phyloP scores from a whole-genome alignment of 2,329 filamentous ascomycete species.

The Botrytis paeoniae region DNA sequence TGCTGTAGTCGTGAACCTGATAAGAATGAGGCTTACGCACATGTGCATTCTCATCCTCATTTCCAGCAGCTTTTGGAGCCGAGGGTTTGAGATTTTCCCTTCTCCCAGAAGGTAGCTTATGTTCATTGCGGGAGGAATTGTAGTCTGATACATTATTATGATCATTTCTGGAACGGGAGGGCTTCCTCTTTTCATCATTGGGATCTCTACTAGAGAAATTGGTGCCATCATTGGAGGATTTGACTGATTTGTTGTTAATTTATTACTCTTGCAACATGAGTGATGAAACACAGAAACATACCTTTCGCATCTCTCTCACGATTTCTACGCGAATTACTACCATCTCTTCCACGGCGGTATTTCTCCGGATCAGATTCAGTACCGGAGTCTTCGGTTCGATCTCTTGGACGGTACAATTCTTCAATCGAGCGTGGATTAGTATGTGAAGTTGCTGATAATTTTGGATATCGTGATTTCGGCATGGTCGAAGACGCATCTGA shows the following conservation, averaged over 20 bases:
- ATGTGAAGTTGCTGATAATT: neutral
- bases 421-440: neutral
- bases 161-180: fast-evolving
- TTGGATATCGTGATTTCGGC: neutral
- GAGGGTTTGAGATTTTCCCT: neutral
- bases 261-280: neutral
- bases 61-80: too few species aligned
- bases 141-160: neutral
- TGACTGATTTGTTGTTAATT: neutral
- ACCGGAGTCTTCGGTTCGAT: neutral
- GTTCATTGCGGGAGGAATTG: neutral
- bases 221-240: too few species aligned
- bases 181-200: neutral
- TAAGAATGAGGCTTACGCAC: neutral
- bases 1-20: neutral
- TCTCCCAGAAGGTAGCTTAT: neutral
- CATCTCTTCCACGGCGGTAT: neutral
- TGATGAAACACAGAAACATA: neutral
- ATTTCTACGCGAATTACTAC: neutral
- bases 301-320: neutral
- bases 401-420: neutral
- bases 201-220: too few species aligned
- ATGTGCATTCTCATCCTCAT: neutral
- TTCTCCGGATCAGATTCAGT: neutral
- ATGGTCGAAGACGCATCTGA: neutral